Conservation (phyloP, 306 rosid genomes). For the Nissolia schottii region DNA sequence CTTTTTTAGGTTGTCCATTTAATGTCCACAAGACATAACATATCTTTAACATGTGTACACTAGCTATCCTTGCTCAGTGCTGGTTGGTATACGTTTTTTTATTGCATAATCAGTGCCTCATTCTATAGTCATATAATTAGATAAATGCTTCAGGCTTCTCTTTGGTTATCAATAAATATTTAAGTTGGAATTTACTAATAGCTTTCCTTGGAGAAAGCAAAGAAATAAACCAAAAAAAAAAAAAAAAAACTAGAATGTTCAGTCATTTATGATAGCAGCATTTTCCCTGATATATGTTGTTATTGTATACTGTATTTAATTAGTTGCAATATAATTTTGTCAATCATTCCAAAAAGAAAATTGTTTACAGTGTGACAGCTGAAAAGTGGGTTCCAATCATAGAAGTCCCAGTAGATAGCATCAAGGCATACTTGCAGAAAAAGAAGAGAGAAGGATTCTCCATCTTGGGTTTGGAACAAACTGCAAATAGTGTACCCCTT, state of each 20-base stretch:
- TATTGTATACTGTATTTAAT: background rate
- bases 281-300: background rate
- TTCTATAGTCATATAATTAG: background rate
- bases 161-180: background rate
- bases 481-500: constrained; percentile 88
- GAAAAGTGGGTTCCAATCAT: constrained; percentile 96
- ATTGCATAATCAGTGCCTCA: background rate
- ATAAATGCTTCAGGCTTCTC: background rate
- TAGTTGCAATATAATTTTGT: background rate
- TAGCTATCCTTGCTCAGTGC: background rate
- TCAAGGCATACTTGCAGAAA: constrained; percentile 73
- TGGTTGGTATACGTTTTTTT: background rate
- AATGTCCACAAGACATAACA: background rate
- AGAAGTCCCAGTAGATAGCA: constrained; percentile 83
- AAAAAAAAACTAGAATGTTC: background rate
- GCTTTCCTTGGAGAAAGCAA: background rate
- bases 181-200: background rate
- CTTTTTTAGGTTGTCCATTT: background rate
- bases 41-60: background rate
- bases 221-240: background rate
- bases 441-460: constrained; percentile 91
- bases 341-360: constrained; percentile 1
- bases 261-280: background rate
- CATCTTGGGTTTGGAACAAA: constrained; percentile 94
- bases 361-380: constrained; percentile 81